These are phyloP conservation scores for Trichocladium uniseriatum DNA, from an alignment of 495 filamentous ascomycete genomes.

Conservation along the genomic window DNA sequence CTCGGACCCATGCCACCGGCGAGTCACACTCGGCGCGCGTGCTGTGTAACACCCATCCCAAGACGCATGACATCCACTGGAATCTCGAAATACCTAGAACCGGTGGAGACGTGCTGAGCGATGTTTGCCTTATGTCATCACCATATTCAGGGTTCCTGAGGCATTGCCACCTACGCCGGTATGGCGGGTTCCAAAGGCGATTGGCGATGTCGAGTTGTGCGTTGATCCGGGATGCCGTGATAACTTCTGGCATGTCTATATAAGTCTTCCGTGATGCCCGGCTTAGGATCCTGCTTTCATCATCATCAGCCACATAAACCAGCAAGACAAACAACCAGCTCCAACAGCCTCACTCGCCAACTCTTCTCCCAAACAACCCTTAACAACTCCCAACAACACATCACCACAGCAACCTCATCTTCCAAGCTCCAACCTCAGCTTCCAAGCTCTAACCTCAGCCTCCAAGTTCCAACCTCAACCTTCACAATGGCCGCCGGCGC, in stretches of 20 bases:
- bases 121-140: constrained; percentile 15
- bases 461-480: constrained; percentile 5
- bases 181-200: not conserved
- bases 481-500: constrained; percentile 36
- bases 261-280: constrained; percentile 20
- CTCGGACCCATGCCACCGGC: constrained; percentile 4
- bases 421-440: constrained; percentile 5
- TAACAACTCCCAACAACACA: not conserved
- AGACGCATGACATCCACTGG: too few species aligned
- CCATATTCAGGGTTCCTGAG: constrained; percentile 4
- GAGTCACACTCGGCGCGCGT: constrained; percentile 9
- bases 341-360: not conserved
- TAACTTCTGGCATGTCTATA: constrained; percentile 18
- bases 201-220: not conserved
- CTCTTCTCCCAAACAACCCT: not conserved
- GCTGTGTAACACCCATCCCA: constrained; percentile 1
- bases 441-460: constrained; percentile 4
- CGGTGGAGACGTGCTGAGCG: constrained; percentile 3
- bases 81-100: constrained; percentile 2
- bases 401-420: constrained; percentile 7
- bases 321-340: constrained; percentile 9
- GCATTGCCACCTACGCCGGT: constrained; percentile 11
- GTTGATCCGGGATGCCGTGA: not conserved
- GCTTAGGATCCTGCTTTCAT: constrained; percentile 15
- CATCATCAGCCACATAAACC: constrained; percentile 26